Evolutionary conservation across 139 green algal species (phyloP).

Genomic region (Chlorella sp.): DNA sequence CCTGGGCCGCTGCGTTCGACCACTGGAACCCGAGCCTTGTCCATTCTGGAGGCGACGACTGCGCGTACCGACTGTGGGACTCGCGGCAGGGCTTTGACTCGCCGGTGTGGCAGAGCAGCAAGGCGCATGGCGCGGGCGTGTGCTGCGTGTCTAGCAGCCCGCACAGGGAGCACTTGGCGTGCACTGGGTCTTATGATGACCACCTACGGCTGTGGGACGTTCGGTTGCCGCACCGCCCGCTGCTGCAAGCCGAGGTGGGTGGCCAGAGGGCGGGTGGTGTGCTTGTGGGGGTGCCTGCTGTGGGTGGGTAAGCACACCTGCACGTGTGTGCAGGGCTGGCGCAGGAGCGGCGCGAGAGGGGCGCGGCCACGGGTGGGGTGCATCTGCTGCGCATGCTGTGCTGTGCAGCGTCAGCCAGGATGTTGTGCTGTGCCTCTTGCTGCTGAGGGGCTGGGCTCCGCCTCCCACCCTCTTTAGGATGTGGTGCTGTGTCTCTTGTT

Average conservation of each 20-base stretch:
- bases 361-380: too few species aligned
- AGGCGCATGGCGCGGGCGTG: slow-evolving; percentile 81
- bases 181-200: slow-evolving; percentile 92
- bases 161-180: slow-evolving; percentile 54
- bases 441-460: too few species aligned
- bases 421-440: too few species aligned
- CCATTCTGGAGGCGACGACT: slow-evolving; percentile 78
- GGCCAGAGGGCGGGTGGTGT: background rate
- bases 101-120: slow-evolving; percentile 29
- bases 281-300: background rate
- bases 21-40: slow-evolving; percentile 44
- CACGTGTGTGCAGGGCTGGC: too few species aligned
- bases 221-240: slow-evolving; percentile 37
- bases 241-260: slow-evolving; percentile 42
- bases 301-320: too few species aligned
- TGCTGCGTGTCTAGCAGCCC: slow-evolving; percentile 76
- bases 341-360: too few species aligned
- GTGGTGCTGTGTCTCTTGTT: too few species aligned
- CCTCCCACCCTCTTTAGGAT: too few species aligned
- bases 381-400: background rate
- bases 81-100: slow-evolving; percentile 5
- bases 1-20: slow-evolving; percentile 61
- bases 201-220: slow-evolving; percentile 82
- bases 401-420: slow-evolving; percentile 1
- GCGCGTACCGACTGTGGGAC: slow-evolving; percentile 70